Evolutionary conservation across 164 flowering plant genomes (phyloP).

Genomic region (Tetracentron sinense): DNA sequence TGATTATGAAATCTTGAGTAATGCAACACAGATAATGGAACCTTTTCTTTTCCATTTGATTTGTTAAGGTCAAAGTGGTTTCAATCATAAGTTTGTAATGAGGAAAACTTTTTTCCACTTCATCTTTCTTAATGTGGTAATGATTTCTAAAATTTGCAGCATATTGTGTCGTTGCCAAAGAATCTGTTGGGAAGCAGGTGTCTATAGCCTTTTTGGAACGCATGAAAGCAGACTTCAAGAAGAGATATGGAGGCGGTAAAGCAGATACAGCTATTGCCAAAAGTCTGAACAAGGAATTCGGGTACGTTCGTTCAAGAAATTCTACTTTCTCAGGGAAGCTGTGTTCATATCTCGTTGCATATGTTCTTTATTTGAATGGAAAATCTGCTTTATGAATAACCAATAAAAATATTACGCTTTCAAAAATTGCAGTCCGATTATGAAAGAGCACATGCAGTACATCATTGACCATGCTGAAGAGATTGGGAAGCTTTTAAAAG

Average conservation of each 20-base stretch:
- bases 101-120: neutral
- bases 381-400: neutral
- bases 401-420: neutral
- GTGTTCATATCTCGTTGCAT: neutral
- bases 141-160: slow-evolving; percentile 18
- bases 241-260: slow-evolving; percentile 66
- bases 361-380: neutral
- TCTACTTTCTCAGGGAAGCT: neutral
- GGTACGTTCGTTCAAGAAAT: slow-evolving; percentile 39
- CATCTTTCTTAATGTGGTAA: no score
- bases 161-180: slow-evolving; percentile 30
- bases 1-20: no score
- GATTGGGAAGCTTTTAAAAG: slow-evolving; percentile 47
- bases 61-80: neutral
- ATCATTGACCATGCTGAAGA: slow-evolving; percentile 85
- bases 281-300: slow-evolving; percentile 90
- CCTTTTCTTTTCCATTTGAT: neutral
- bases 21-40: neutral
- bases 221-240: slow-evolving; percentile 27
- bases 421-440: slow-evolving; percentile 50
- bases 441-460: slow-evolving; percentile 89
- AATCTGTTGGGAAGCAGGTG: slow-evolving; percentile 27
- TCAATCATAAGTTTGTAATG: neutral
- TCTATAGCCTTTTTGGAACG: slow-evolving; percentile 30
- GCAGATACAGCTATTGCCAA: slow-evolving; percentile 86